Evolutionary conservation across 1,284 basidiomycete genomes (phyloP), one percentile per base, ranked within the genome.

Genomic region (Apiotrichum sp.): DNA sequence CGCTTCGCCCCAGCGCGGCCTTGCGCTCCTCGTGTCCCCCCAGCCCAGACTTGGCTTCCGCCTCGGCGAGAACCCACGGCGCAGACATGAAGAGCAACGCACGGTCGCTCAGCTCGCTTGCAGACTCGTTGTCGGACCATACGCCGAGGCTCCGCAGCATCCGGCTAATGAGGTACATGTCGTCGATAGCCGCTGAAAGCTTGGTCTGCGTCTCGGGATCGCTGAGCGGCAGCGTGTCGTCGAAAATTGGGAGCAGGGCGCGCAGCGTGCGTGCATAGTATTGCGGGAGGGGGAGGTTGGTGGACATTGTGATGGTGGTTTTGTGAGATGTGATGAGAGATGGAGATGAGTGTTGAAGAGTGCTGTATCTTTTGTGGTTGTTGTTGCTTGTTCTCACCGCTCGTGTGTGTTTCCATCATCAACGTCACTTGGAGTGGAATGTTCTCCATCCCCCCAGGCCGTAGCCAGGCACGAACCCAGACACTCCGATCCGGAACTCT

Each of bases 101-200:
- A 34, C 80, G 78, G 9, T 92, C 91, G 1, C 87, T 81, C 43
- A 97, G 83, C 73, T 97, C 93, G 47, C 92, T 87, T 29, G 90
- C 75, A 0, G 79, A 79, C 71, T 97, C 93, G 69, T 96, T 96
- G 7, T 86, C 79, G 54, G 89, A 92, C 75, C 95, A 93, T 22
- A 96, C 77, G 0, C 84, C 83, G 31, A 95, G 79, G 47, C 64
- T 66, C 31, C 56, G 57, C 31, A 75, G 56, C 69, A 74, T 75
- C 8, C 73, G 66, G 38, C 62, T 48, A 46, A 78, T 74, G 39
- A 79, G 65, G 58, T 73, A 68, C 7, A 75, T 65, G 48, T 74
- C 66, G 58, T 71, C 67, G 34, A 68, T 63, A 0, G 63, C 65
- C 4, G 51, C 45, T 9, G 59, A 31, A 8, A 76, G 67, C 31